phyloP scores from a whole-genome alignment of 2,329 filamentous ascomycete genomes.

The Calonectria pteridis region DNA sequence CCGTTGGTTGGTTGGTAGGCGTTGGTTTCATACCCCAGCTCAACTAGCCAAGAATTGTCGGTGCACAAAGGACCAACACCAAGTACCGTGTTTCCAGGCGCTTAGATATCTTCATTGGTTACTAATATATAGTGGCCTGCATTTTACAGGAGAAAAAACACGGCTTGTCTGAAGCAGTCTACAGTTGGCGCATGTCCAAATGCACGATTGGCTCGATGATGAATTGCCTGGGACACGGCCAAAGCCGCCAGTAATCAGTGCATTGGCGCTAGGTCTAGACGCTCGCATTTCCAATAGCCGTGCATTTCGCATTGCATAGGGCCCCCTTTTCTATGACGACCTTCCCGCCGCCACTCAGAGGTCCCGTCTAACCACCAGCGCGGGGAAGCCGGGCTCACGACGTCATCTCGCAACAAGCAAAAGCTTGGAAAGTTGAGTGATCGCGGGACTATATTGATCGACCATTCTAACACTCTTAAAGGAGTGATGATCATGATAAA shows the following conservation, averaged over 20 bases:
- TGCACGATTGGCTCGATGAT: background rate
- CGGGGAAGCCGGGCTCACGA: too few species aligned
- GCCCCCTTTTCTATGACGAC: background rate
- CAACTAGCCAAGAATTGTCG: background rate
- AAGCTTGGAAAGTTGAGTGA: too few species aligned
- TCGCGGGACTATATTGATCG: background rate
- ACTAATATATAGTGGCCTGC: too few species aligned
- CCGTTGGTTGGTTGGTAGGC: background rate
- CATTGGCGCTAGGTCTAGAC: background rate
- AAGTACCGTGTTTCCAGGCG: background rate
- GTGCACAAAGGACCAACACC: background rate
- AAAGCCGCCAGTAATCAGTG: background rate
- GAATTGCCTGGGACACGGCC: background rate
- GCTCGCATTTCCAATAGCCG: background rate
- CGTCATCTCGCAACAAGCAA: background rate
- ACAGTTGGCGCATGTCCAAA: background rate
- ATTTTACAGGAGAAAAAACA: background rate
- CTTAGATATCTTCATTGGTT: background rate
- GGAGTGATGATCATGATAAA: background rate
- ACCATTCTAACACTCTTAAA: background rate
- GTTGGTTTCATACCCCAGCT: constrained; percentile 15
- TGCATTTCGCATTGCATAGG: background rate
- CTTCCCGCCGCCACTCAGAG: background rate
- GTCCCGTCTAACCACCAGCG: background rate
- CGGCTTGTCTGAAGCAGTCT: background rate